Evolutionary conservation across 441 rosid genomes (phyloP).

Genomic region (Kokia cookei): DNA sequence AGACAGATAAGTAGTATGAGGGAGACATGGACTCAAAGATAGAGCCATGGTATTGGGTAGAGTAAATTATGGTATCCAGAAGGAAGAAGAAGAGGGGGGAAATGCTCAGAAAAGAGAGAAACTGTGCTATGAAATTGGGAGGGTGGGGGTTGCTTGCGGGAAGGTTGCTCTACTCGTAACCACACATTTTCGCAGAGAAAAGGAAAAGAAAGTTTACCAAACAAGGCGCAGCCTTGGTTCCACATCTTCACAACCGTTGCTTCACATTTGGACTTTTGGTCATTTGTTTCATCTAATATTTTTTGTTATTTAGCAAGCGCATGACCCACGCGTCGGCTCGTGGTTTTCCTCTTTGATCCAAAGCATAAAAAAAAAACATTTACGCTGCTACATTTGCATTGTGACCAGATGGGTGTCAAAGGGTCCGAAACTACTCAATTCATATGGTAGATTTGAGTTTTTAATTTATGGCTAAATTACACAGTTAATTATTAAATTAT

Average conservation of each 20-base stretch:
- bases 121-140: neutral
- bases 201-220: neutral
- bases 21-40: conserved; percentile 16
- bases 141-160: conserved; percentile 21
- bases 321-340: no score
- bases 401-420: no score
- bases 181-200: conserved; percentile 19
- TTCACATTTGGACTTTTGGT: neutral
- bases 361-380: no score
- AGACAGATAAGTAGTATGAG: conserved; percentile 10
- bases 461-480: no score
- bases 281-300: neutral
- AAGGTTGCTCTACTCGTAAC: conserved; percentile 17
- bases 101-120: neutral
- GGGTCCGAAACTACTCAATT: no score
- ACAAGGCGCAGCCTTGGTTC: neutral
- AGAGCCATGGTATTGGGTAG: conserved; percentile 21
- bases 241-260: neutral
- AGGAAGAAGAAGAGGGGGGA: neutral
- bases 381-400: no score
- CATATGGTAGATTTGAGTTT: no score
- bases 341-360: no score
- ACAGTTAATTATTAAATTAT: no score
- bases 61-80: neutral
- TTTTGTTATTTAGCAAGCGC: neutral